Conservation (phyloP, 345 rosid genomes). For the Microthlaspi erraticum region DNA sequence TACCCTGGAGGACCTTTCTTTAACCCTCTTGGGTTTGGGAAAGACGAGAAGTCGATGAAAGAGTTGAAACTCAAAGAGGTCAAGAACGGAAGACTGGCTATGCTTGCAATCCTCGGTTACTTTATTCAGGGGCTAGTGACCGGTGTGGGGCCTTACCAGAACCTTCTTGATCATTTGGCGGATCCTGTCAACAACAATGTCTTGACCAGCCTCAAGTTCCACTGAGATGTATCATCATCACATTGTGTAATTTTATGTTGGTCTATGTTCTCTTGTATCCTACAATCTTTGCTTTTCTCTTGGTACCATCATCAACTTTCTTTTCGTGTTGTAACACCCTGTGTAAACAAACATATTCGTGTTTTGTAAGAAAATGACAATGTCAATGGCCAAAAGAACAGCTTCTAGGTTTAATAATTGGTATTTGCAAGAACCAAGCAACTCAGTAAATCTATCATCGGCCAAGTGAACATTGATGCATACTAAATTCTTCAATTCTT, state of each 20-base stretch:
- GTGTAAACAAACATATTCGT: constrained; percentile 62
- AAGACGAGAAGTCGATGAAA: constrained; percentile 86
- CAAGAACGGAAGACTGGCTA: constrained; percentile 92
- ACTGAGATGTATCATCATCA: constrained; percentile 45
- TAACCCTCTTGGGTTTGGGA: constrained; percentile 92
- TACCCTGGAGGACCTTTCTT: constrained; percentile 97
- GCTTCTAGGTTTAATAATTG: constrained; percentile 32
- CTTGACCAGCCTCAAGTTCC: constrained; percentile 95
- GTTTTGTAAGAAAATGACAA: constrained; percentile 50
- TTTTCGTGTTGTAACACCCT: constrained; percentile 46
- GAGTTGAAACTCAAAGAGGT: constrained; percentile 95
- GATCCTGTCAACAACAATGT: constrained; percentile 95
- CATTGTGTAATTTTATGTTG: constrained; percentile 23
- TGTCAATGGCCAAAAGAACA: constrained; percentile 34
- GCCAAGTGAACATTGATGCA: no score
- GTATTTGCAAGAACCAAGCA: neutral
- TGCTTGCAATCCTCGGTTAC: constrained; percentile 85
- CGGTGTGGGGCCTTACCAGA: constrained; percentile 93
- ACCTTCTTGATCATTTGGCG: constrained; percentile 92
- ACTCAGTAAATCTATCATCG: neutral
- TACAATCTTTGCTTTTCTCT: constrained; percentile 19
- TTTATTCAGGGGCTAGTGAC: constrained; percentile 84
- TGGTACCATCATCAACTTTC: constrained; percentile 28
- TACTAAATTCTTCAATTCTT: no score
- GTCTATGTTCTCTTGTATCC: constrained; percentile 21